Conservation (phyloP, 1,139 yeast genomes). For the Ogataea hybrid region DNA sequence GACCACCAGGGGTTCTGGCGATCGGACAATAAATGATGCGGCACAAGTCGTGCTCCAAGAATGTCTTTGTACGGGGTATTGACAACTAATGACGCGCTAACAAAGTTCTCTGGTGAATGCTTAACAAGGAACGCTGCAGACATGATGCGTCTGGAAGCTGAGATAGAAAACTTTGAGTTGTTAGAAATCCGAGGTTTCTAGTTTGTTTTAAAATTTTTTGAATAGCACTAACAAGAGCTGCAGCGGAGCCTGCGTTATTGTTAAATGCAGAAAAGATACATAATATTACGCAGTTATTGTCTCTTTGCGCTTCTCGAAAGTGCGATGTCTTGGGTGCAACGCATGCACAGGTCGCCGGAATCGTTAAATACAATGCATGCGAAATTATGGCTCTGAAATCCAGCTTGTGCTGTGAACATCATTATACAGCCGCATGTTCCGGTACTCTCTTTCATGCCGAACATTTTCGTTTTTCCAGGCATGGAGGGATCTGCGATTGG, state of each 20-base stretch:
- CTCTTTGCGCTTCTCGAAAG: neutral
- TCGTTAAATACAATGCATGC: too few species aligned
- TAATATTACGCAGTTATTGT: neutral
- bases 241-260: neutral
- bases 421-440: neutral
- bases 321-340: neutral
- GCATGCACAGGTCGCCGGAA: too few species aligned
- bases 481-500: neutral
- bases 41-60: neutral
- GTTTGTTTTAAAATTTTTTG: neutral
- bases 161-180: neutral
- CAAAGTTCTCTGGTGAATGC: neutral
- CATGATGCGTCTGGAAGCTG: neutral
- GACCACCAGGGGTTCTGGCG: constrained; percentile 28
- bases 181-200: neutral
- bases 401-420: neutral
- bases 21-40: neutral
- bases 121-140: neutral
- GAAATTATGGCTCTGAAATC: too few species aligned
- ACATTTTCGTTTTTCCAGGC: neutral
- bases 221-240: neutral
- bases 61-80: neutral
- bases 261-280: neutral
- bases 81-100: neutral
- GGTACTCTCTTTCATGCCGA: neutral